Base-by-base conservation (phyloP, 768 basidiomycete genomes). In the Daedaleopsis nitida region DNA sequence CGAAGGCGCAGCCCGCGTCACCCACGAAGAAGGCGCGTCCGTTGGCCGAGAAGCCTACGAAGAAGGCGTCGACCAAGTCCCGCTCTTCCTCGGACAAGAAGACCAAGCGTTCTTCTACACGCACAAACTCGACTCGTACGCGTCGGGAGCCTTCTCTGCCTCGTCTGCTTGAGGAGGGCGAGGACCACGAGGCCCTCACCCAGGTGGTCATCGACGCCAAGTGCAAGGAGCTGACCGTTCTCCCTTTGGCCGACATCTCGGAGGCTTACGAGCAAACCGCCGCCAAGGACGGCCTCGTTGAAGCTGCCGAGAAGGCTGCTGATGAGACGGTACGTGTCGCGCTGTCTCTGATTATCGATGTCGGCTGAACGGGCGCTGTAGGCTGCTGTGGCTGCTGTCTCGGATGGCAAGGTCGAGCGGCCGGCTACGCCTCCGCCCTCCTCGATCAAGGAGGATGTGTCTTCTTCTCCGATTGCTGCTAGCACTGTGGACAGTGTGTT, bases 151-250 rank as follows among this genome's bases (percentile, higher is more conserved):
- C 85, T 27, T 81, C 85, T n/a, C 66, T 89, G 70, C 86, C 87
- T n/a, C 80, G 78, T 54, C 77, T 89, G 23, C 82, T 81, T 38
- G 85, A 87, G 67, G 76, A 60, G 5, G 77, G 72, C 38, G 69
- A 69, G 66, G 84, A 85, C 66, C 74, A 58, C 14, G 80, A 75
- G 52, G 60, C 64, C 12, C 62, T 80, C 39, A 70, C 78, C 16
- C 87, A 91, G 69, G 79, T 78, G 3, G 74, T 78, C 44, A 85
- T 88, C 55, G 85, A 91, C 67, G 84, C 90, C n/a, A 83, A 82
- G 52, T 91, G 90, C 74, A 90, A 91, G 69, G 90, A 91, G 67
- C 70, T 92, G 65, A 92, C 90, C 5, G 90, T 92, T 65, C 77
- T 82, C 68, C 91, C 91, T 47, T 73, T 92, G 65, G 91, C 91